Evolutionary conservation across 108 stramenopile genomes (phyloP).

Genomic region (Cyclotella atomus): DNA sequence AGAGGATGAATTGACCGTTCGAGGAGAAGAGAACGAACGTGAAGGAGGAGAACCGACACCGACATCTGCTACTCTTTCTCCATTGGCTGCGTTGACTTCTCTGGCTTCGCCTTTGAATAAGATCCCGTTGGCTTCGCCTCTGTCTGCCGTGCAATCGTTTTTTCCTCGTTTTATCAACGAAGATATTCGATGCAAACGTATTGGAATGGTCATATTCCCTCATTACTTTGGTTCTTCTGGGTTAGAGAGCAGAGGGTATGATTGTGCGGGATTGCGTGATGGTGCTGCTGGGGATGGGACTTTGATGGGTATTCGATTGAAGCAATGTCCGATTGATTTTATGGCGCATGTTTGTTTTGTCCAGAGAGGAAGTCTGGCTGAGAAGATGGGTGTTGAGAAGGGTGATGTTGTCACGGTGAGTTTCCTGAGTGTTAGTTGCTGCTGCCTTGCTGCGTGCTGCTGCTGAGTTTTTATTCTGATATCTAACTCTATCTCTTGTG

Average conservation of each 20-base stretch:
- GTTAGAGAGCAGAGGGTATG: neutral
- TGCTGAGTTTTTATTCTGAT: neutral
- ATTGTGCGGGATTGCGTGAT: neutral
- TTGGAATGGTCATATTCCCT: slow-evolving; percentile 7
- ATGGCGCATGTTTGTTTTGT: slow-evolving; percentile 46
- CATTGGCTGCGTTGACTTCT: neutral
- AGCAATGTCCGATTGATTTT: slow-evolving; percentile 31
- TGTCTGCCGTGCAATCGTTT: neutral
- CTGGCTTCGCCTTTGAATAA: neutral
- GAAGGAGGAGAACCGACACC: neutral
- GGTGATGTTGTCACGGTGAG: slow-evolving; percentile 51
- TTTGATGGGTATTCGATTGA: slow-evolving; percentile 38
- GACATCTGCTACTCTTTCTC: neutral
- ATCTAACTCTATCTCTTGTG: neutral
- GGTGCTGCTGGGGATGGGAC: slow-evolving; percentile 4
- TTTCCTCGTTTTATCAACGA: neutral
- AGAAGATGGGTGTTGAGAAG: slow-evolving; percentile 34
- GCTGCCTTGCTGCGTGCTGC: too few species aligned
- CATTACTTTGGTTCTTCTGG: neutral
- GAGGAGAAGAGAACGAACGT: neutral
- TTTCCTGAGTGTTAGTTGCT: slow-evolving; percentile 7
- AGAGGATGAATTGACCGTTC: neutral
- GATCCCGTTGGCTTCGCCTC: neutral
- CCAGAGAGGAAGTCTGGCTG: slow-evolving; percentile 29
- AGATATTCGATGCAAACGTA: slow-evolving; percentile 7